These are phyloP conservation scores for Trebouxia gelatinosa DNA, from an alignment of 163 green algal species.

Conservation along the genomic window DNA sequence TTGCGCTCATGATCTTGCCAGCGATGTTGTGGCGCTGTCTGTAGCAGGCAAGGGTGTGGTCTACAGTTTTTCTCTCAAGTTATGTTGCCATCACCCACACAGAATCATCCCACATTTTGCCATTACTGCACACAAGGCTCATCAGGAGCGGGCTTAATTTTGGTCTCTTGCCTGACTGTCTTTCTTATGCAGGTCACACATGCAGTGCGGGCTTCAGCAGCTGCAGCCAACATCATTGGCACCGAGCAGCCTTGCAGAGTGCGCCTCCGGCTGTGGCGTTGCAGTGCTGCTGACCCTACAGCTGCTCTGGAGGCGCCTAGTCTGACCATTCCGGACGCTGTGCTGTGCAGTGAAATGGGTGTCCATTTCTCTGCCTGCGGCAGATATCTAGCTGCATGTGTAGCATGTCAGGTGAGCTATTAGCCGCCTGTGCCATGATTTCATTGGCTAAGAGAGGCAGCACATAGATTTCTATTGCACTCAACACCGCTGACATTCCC, in stretches of 20 bases:
- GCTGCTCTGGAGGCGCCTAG: slow-evolving; percentile 39
- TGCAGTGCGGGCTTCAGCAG: slow-evolving; percentile 28
- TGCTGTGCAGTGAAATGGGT: slow-evolving; percentile 93
- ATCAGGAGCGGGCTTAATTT: too few species aligned
- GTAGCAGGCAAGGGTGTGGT: too few species aligned
- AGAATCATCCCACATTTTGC: not conserved
- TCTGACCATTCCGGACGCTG: slow-evolving; percentile 70
- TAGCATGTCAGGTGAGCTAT: slow-evolving; percentile 32
- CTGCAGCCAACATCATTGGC: slow-evolving; percentile 53
- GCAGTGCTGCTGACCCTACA: slow-evolving; percentile 34
- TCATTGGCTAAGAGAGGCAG: not conserved
- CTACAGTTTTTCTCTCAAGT: too few species aligned
- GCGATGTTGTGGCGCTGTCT: not conserved
- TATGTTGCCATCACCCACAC: too few species aligned
- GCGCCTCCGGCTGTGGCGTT: slow-evolving; percentile 76
- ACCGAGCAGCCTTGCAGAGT: slow-evolving; percentile 82
- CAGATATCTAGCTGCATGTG: slow-evolving; percentile 64
- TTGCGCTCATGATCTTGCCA: not conserved
- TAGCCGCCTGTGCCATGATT: not conserved
- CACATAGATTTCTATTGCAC: too few species aligned
- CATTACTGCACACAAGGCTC: too few species aligned
- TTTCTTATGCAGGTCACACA: slow-evolving; percentile 32
- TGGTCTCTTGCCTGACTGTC: not conserved
- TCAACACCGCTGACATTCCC: too few species aligned
- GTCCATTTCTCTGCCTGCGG: slow-evolving; percentile 87